Base-by-base conservation (phyloP, 2,329 filamentous ascomycete genomes). In the Aspergillus tanneri region DNA sequence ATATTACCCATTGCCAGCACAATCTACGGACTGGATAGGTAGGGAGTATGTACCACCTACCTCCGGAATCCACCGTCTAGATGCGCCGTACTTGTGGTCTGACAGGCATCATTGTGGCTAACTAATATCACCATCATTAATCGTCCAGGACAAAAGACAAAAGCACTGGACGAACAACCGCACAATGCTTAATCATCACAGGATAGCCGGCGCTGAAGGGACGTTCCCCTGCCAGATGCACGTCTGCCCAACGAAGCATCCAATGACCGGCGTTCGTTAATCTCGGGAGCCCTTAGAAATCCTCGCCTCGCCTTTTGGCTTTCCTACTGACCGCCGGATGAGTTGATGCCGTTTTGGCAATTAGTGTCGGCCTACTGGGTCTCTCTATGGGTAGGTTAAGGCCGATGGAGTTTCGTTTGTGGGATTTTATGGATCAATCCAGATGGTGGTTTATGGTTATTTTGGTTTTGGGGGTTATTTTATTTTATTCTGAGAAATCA, bases 201-300 rank as follows among this genome's bases (percentile, higher is more conserved):
- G 23, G 40, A 43, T 30, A 27, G 39, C 47, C 43, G 47, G 51
- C 47, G 43, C 44, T 46, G 46, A 52, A 52, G 41, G 39, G 35
- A 41, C 39, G 34, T 49, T 36, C 51, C 49, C 49, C 50, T 38
- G 43, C 47, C 46, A 52, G 52, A 57, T 64, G 63, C 62, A 65
- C 49, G 63, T 65, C 62, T 65, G 63, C 63, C 63, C 63, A 65
- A 65, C 57, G 55, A 64, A 67, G 65, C 66, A 66, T 63, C 66
- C 65, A 69, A 69, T 69, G 46, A 56, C 46, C 44, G 46, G 16
- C 30, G 19, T 32, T 49, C 62, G 58, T 50, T 53, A 58, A 63
- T 55, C 59, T 62, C 59, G 58, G 56, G 47, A 64, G 49, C 52
- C 53, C 55, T 57, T 54, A 64, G 56, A 62, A 66, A 58, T 57